Evolutionary conservation across 305 asterid genomes (phyloP), one percentile per base, ranked within the genome.

Genomic region (Rubia tinctorum): DNA sequence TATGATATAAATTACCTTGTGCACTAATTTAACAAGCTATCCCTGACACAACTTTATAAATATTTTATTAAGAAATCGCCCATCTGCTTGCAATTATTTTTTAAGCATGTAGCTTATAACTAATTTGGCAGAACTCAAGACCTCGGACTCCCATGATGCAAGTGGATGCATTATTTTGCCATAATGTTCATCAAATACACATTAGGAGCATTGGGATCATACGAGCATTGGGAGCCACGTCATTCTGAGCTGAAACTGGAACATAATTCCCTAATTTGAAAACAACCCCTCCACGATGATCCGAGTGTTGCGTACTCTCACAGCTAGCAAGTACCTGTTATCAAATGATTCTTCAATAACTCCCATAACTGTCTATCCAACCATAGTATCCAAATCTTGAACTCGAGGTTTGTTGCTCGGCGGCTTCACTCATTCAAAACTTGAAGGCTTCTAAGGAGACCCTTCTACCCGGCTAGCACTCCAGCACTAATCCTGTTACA

Each of bases 321-420:
- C 92, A 69, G 84, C 77, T 3, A 95, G 88, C 80, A 95, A 72
- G 77, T 83, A 95, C 51, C 98, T 98, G 14, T 95, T 92, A 77
- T 95, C 96, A 77, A 92, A 92, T n/a, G 95, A 75, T 68, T 96
- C 89, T 81, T 90, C 97, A 30, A 94, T 81, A n/a, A 27, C 88
- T 72, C 96, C 99, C 18, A 85, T 86, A 55, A 90, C 96, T 22
- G 89, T 67, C 84, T 90, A 92, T 27, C 99, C 98, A 30, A 90
- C 84, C 84, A 86, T 74, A 49, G 37, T 74, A 74, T 84, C 86
- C 51, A 23, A 30, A 7, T 76, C 68, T 0, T 79, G 84, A 58
- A 37, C 77, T 66, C 76, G 67, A 79, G 80, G 40, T 61, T 23
- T 34, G 4, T 1, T 59, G 37, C 64, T 75, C 74, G 23, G 42